Conservation (phyloP, 2,329 filamentous ascomycete genomes). For the Fusarium buharicum region DNA sequence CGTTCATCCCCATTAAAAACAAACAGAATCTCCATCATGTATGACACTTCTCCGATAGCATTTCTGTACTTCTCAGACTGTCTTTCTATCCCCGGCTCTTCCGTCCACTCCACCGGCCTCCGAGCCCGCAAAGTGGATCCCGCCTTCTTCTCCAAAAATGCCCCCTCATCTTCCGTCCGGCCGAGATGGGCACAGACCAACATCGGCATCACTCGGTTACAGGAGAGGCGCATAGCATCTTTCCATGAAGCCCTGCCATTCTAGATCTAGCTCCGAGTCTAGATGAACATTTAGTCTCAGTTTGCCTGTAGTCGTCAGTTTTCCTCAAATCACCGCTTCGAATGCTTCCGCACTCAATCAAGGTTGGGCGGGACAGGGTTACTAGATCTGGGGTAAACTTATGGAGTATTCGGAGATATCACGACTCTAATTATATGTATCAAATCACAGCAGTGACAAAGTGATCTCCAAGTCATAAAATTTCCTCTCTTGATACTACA, state of each 20-base stretch:
- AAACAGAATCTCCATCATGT: not conserved
- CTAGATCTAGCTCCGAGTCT: conserved; percentile 4
- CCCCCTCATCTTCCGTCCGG: conserved; percentile 40
- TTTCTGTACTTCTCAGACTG: no score
- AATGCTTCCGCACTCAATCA: not conserved
- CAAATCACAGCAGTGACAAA: not conserved
- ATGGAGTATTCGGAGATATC: not conserved
- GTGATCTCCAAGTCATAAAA: not conserved
- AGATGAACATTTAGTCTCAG: not conserved
- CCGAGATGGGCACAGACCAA: conserved; percentile 45
- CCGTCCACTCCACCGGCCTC: conserved; percentile 26
- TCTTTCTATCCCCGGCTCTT: conserved; percentile 22
- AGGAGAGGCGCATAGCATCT: not conserved
- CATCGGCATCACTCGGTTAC: conserved; percentile 46
- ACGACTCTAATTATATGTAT: not conserved
- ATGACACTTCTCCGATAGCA: not conserved
- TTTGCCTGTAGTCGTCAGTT: conserved; percentile 38
- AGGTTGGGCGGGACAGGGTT: conserved; percentile 2
- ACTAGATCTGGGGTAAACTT: conserved; percentile 24
- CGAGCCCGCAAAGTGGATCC: conserved; percentile 24
- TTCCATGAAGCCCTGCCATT: not conserved
- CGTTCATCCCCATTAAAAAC: not conserved
- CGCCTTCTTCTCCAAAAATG: conserved; percentile 30
- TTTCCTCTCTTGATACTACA: not conserved
- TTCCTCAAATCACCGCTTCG: conserved; percentile 30